Evolutionary conservation across 2,329 filamentous ascomycete species (phyloP), one percentile per base, ranked within the genome.

Genomic region (Fusarium virguliforme): DNA sequence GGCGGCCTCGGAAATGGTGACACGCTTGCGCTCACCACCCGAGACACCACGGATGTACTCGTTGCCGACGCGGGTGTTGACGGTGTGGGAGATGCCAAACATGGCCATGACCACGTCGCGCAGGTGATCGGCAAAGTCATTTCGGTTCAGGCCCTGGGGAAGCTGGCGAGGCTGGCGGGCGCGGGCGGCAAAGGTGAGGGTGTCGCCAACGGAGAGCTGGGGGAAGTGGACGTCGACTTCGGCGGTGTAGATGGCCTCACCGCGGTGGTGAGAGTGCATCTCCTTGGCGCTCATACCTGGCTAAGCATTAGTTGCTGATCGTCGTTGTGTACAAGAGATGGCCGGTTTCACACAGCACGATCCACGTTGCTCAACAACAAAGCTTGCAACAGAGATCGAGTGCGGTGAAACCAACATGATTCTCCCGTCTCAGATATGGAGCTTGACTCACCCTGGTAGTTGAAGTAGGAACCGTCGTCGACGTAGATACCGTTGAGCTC

Each of bases 201-300:
- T 96, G 75, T 95, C 91, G 57, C 92, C 92, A 46, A 95, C 93
- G 2, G 88, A 90, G 74, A 96, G 82, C 82, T 91, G 88, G 12
- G 92, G 92, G 76, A 95, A 95, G 81, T 95, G 92, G 5, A 92
- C 91, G 78, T 97, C 94, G 37, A 93, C 91, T 79, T 96, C 93
- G 65, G 92, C 92, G 0, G 92, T 95, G 82, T 96, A 96, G 79
- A 96, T 95, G 68, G 92, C 92, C 81, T 97, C 94, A 71, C 94
- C 94, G 30, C 92, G 90, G 82, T 95, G 94, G 68, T 88, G 85
- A 10, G 88, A 89, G 81, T 92, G 89, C 92, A 96, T 95, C 77
- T 94, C 88, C 76, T 92, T 82, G 62, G 92, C 87, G 3, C 88
- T 83, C 75, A 94, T 86, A 72, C 91, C 89, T 86, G 28, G 43